Percentiles rank a stretch among this genome's conserved stretches.
Evolutionary conservation across 2,329 filamentous ascomycete species (phyloP).

Genomic region (Penicillium capsulatum): DNA sequence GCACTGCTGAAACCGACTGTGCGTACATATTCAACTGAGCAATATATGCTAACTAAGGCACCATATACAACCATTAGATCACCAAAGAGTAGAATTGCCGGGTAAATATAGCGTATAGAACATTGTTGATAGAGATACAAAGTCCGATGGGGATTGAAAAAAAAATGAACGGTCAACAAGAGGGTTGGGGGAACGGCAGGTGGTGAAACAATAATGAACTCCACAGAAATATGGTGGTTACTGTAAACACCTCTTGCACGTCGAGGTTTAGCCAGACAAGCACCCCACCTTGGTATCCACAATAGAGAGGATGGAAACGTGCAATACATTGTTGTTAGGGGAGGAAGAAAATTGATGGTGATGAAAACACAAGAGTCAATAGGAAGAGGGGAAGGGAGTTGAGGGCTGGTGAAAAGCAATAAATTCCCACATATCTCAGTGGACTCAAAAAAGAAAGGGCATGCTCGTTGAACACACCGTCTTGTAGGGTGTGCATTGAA

Average conservation of each 20-base stretch:
- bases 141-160: background rate
- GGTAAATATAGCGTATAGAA: background rate
- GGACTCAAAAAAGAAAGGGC: too few relatives aligned
- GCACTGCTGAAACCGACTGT: slow-evolving; percentile 1
- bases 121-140: background rate
- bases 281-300: background rate
- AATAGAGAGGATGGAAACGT: too few relatives aligned
- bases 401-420: too few relatives aligned
- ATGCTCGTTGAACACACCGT: too few relatives aligned
- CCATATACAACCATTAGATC: slow-evolving; percentile 1
- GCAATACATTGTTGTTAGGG: too few relatives aligned
- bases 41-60: slow-evolving; percentile 1
- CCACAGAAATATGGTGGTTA: background rate
- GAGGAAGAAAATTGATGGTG: too few relatives aligned
- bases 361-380: too few relatives aligned
- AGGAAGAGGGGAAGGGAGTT: too few relatives aligned
- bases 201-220: background rate
- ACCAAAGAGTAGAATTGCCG: slow-evolving; percentile 1
- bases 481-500: too few relatives aligned
- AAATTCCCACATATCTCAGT: too few relatives aligned
- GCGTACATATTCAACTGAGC: slow-evolving; percentile 1
- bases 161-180: background rate
- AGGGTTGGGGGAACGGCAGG: background rate
- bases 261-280: background rate
- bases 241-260: background rate